Base-by-base conservation (phyloP, 805 yeast genomes). In the Wickerhamomyces sydowiorum region DNA sequence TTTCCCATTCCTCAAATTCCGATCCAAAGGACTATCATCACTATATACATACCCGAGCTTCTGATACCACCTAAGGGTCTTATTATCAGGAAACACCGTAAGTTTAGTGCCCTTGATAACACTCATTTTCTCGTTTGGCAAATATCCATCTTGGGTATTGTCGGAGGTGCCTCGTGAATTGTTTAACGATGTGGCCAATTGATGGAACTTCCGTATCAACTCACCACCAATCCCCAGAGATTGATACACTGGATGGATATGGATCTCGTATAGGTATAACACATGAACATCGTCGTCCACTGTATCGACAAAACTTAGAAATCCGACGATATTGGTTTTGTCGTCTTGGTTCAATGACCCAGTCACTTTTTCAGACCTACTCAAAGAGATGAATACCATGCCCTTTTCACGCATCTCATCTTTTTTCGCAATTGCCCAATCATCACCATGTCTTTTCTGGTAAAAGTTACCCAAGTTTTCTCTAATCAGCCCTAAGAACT, bases 241-340 rank as follows among this genome's bases (percentile, higher is more conserved):
- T 37, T 76, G 74, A 42, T 47, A 64, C 10, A 37, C 14, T 1
- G 64, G 62, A 2, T 43, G 24, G 0, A 79, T 56, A 41, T 80
- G 86, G 29, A 80, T 72, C 52, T 80, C 86, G 48, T 76, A 80
- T 9, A 80, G 60, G 48, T 78, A 80, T 8, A 79, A 42, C 14
- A 70, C 71, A 38, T 64, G 56, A 7, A 52, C 46, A 9, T 57
- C 68, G 23, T 62, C 60, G 38, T 75, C 78, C 8, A 47, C 27
- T 0, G 74, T 69, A n/a, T 72, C 40, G 47, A 67, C 66, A 40
- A 75, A 53, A 1, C 82, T 74, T 12, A 75, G 34, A 46, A 78
- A 77, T 1, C 70, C 78, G 2, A 59, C 54, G 1, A 69, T 30
- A 2, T 37, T 42, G 3, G 43, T 40, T 5, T 38, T 41, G 18